Evolutionary conservation across 2,329 filamentous ascomycete species (phyloP).

Genomic region (Capronia americana): DNA sequence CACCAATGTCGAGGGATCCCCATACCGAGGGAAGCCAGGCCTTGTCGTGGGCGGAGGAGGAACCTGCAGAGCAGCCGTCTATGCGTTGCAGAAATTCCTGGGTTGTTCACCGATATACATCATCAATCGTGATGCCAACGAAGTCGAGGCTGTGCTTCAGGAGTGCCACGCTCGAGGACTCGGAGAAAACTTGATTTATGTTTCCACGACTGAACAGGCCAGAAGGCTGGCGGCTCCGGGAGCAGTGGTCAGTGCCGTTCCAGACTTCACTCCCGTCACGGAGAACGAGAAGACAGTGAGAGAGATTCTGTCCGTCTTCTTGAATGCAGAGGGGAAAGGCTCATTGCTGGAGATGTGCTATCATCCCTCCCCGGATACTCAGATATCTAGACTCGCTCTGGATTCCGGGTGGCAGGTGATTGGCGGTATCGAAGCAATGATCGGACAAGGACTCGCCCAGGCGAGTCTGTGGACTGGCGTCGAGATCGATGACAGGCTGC

Average conservation of each 20-base stretch:
- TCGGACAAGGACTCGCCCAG: constrained; percentile 78
- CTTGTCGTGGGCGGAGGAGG: constrained; percentile 80
- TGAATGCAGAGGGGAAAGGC: constrained; percentile 61
- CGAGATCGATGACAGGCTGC: constrained; percentile 54
- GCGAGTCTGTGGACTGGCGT: constrained; percentile 68
- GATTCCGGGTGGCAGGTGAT: constrained; percentile 74
- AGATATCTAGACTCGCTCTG: constrained; percentile 67
- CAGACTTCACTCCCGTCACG: constrained; percentile 74
- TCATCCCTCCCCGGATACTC: constrained; percentile 73
- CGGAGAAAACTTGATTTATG: constrained; percentile 65
- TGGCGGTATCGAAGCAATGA: constrained; percentile 75
- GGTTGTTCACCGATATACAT: constrained; percentile 73
- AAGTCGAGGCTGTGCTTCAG: constrained; percentile 70
- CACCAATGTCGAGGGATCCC: constrained; percentile 58
- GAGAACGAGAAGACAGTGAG: constrained; percentile 67
- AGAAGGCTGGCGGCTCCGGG: constrained; percentile 63
- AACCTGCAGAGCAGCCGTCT: constrained; percentile 77
- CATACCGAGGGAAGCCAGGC: constrained; percentile 63
- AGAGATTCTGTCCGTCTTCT: constrained; percentile 53
- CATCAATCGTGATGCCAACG: constrained; percentile 72
- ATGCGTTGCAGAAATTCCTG: constrained; percentile 74
- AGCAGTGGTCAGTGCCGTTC: constrained; percentile 75
- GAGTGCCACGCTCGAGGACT: constrained; percentile 68
- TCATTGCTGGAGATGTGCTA: constrained; percentile 84
- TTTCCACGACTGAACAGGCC: constrained; percentile 68